phyloP scores from a whole-genome alignment of 805 yeast species.

The Komagataella pseudopastoris region DNA sequence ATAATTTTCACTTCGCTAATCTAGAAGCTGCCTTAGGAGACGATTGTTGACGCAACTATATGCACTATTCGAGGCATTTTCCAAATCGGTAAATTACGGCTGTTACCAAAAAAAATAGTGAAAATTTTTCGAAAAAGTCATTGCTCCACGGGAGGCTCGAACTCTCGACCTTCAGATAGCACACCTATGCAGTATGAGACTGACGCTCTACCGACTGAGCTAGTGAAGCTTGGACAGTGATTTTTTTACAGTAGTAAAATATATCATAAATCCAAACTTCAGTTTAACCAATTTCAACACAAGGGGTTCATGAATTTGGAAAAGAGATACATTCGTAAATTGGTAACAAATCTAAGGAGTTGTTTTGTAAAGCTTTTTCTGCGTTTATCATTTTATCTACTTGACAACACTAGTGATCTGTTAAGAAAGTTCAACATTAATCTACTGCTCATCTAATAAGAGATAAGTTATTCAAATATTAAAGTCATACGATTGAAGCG shows the following conservation, averaged over 20 bases:
- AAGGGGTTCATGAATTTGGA: too few species aligned
- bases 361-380: too few species aligned
- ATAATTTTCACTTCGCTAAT: background rate
- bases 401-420: too few species aligned
- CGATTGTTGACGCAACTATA: background rate
- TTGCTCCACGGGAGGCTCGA: slow-evolving; percentile 5
- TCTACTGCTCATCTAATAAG: too few species aligned
- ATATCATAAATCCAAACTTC: too few species aligned
- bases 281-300: too few species aligned
- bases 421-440: too few species aligned
- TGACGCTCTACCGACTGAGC: slow-evolving; percentile 10
- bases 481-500: background rate
- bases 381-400: too few species aligned
- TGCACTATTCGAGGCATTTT: background rate
- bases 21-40: background rate
- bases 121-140: background rate
- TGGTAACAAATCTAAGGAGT: too few species aligned
- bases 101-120: background rate
- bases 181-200: slow-evolving; percentile 6
- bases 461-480: too few species aligned
- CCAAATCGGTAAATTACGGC: background rate
- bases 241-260: too few species aligned
- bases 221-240: slow-evolving; percentile 3
- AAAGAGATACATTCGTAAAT: too few species aligned
- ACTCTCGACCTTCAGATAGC: slow-evolving; percentile 6